A percentile compares a stretch with the other conserved stretches of the same genome.
These are phyloP conservation scores for Eucalyptus cloeziana DNA, from an alignment of 345 rosid species.

Conservation along the genomic window DNA sequence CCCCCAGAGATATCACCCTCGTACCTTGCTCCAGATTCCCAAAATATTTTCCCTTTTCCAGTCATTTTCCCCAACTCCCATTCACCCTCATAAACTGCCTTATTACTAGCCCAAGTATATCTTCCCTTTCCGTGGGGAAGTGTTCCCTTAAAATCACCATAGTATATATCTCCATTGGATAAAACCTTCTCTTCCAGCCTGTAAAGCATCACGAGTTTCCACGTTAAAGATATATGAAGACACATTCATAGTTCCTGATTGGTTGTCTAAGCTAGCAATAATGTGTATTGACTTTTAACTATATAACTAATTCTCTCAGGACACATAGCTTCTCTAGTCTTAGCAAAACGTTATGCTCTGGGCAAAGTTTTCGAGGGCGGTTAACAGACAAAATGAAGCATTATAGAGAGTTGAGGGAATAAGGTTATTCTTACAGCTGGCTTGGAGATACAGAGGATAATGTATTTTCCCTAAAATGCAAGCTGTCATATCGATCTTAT, in stretches of 20 bases:
- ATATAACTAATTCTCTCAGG: background rate
- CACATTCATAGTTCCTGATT: background rate
- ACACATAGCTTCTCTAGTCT: background rate
- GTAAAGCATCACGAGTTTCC: background rate
- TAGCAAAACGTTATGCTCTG: background rate
- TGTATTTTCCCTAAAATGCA: background rate
- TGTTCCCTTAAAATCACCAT: slow-evolving; percentile 45
- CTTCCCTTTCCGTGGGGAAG: slow-evolving; percentile 76
- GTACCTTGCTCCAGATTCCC: slow-evolving; percentile 71
- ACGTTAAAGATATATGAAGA: background rate
- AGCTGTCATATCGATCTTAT: background rate
- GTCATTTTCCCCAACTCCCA: slow-evolving; percentile 84
- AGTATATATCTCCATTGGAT: slow-evolving; percentile 59
- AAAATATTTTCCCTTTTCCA: slow-evolving; percentile 61
- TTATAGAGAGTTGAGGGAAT: background rate
- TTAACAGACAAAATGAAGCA: background rate
- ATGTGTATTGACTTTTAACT: background rate
- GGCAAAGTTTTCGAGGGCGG: background rate
- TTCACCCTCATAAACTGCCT: slow-evolving; percentile 66
- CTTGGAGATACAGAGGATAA: background rate
- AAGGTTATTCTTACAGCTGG: background rate
- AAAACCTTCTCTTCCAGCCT: slow-evolving; percentile 36
- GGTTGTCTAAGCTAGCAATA: background rate
- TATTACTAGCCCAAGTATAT: slow-evolving; percentile 54
- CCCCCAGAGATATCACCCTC: slow-evolving; percentile 88